Percentiles rank a stretch among this genome's conserved stretches.
Evolutionary conservation across 2,329 filamentous ascomycete genomes (phyloP).

Genomic region (Pyrenophora teres): DNA sequence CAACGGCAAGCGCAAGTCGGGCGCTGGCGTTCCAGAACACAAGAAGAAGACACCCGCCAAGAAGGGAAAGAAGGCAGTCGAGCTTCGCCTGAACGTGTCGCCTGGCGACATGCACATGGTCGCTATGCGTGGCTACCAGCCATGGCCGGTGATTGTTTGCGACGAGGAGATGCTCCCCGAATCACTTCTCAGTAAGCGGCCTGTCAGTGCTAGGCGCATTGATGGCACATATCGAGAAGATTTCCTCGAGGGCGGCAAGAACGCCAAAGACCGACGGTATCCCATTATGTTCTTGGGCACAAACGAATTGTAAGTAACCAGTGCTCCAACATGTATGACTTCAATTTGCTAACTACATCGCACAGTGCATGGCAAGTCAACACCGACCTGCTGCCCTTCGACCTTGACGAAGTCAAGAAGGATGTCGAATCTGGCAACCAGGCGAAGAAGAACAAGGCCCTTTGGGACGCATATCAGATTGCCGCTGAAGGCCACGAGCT

Average conservation of each 20-base stretch:
- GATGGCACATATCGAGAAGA: slow-evolving; percentile 89
- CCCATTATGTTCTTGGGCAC: slow-evolving; percentile 94
- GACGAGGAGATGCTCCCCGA: slow-evolving; percentile 92
- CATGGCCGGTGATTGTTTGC: slow-evolving; percentile 92
- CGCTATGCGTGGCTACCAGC: slow-evolving; percentile 90
- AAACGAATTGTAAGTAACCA: slow-evolving; percentile 87
- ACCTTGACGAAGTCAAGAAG: slow-evolving; percentile 72
- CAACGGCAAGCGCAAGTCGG: slow-evolving; percentile 70
- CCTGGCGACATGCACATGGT: slow-evolving; percentile 92
- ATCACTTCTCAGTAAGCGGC: slow-evolving; percentile 74
- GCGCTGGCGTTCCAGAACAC: slow-evolving; percentile 64
- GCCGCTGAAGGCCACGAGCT: slow-evolving; percentile 79
- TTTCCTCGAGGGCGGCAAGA: slow-evolving; percentile 85
- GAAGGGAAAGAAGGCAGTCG: slow-evolving; percentile 80
- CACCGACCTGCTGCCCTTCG: slow-evolving; percentile 76
- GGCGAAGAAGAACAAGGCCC: slow-evolving; percentile 80
- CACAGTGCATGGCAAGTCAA: slow-evolving; percentile 89
- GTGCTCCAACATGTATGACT: not conserved
- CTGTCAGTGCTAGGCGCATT: slow-evolving; percentile 77
- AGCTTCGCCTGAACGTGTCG: slow-evolving; percentile 72
- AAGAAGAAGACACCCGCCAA: slow-evolving; percentile 75
- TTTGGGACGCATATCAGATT: slow-evolving; percentile 78
- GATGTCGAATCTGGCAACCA: slow-evolving; percentile 75
- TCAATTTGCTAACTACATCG: slow-evolving; percentile 10
- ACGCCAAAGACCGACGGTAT: slow-evolving; percentile 81